A percentile compares a stretch with the other conserved stretches of the same genome.
These are phyloP conservation scores for Venustampulla echinocandica DNA, from an alignment of 495 filamentous ascomycete genomes.

Conservation along the genomic window DNA sequence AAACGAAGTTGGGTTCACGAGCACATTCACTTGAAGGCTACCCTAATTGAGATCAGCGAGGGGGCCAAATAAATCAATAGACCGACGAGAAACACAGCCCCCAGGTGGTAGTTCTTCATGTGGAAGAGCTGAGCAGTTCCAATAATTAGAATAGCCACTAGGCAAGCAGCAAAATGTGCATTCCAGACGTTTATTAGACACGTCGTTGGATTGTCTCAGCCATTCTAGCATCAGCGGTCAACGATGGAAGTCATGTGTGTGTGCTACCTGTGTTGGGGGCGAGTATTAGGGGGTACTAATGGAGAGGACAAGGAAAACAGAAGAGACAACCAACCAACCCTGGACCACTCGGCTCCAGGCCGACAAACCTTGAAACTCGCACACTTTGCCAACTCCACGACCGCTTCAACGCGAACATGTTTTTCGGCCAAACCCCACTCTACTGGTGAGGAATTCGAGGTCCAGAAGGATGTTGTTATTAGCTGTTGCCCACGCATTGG, in stretches of 20 bases:
- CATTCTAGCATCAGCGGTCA: background rate
- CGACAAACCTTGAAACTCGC: background rate
- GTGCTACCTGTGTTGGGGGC: background rate
- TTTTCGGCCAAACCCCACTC: background rate
- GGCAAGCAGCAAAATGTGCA: background rate
- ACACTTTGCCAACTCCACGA: background rate
- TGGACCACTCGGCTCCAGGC: no score
- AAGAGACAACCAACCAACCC: no score
- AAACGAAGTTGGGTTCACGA: background rate
- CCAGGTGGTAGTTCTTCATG: background rate
- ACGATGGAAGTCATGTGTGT: background rate
- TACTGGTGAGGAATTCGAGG: background rate
- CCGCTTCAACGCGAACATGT: background rate
- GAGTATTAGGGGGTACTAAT: no score
- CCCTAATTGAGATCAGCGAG: background rate
- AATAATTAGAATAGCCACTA: no score
- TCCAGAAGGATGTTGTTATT: background rate
- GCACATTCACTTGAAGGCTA: background rate
- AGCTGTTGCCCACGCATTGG: background rate
- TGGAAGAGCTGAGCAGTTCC: no score
- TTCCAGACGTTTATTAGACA: background rate
- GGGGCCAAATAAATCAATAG: background rate
- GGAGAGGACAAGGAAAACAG: no score
- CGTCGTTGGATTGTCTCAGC: background rate
- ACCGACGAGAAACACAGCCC: background rate